Percentiles rank a stretch among this genome's conserved stretches.
Evolutionary conservation across 495 filamentous ascomycete species (phyloP).

Genomic region (Podospora comata): DNA sequence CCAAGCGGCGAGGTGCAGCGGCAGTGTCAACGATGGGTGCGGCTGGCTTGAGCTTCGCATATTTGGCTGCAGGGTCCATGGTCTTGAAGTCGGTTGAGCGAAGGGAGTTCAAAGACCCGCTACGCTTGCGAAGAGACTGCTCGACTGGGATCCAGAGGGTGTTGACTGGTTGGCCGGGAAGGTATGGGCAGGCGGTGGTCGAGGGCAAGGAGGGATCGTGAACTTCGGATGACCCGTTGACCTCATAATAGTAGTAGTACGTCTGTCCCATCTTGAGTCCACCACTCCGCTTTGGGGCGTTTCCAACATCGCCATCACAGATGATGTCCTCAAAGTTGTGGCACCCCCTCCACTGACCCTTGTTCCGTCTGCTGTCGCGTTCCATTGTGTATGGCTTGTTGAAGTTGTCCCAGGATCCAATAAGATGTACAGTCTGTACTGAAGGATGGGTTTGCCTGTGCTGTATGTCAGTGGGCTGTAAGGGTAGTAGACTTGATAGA

Average conservation of each 20-base stretch:
- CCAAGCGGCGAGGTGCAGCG: slow-evolving; percentile 45
- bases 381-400: slow-evolving; percentile 71
- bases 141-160: slow-evolving; percentile 75
- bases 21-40: slow-evolving; percentile 42
- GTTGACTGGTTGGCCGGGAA: slow-evolving; percentile 83
- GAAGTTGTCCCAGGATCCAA: slow-evolving; percentile 96
- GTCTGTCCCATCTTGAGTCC: slow-evolving; percentile 88
- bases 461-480: background rate
- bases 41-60: slow-evolving; percentile 62
- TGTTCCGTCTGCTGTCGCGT: slow-evolving; percentile 64
- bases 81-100: slow-evolving; percentile 58
- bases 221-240: slow-evolving; percentile 71
- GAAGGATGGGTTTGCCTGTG: slow-evolving; percentile 62
- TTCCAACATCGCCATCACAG: slow-evolving; percentile 65
- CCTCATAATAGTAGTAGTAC: slow-evolving; percentile 92
- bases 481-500: background rate
- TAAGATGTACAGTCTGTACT: slow-evolving; percentile 67
- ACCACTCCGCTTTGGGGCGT: slow-evolving; percentile 60
- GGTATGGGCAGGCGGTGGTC: slow-evolving; percentile 77
- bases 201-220: slow-evolving; percentile 66
- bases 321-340: slow-evolving; percentile 80
- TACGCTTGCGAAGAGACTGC: slow-evolving; percentile 49
- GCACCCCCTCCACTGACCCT: slow-evolving; percentile 78
- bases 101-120: slow-evolving; percentile 50
- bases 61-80: slow-evolving; percentile 76